A percentile compares a stretch with the other conserved stretches of the same genome.
Evolutionary conservation across 306 rosid species (phyloP).

Genomic region (Trifolium pratense): DNA sequence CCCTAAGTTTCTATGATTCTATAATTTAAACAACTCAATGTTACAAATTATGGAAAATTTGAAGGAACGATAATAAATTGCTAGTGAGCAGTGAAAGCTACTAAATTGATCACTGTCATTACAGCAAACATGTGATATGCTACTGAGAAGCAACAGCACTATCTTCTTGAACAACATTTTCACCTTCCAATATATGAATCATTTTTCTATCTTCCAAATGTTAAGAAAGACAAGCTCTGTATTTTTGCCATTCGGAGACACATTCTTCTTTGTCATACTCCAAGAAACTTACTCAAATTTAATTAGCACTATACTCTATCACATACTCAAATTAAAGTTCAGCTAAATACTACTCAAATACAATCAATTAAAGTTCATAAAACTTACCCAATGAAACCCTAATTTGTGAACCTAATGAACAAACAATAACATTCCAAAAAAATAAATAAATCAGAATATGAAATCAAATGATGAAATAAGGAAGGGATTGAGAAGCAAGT

Average conservation of each 20-base stretch:
- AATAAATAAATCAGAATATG: no score
- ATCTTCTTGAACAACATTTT: slow-evolving; percentile 47
- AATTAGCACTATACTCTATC: no score
- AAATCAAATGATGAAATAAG: no score
- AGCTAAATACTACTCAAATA: no score
- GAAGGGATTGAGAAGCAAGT: no score
- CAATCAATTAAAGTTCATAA: no score
- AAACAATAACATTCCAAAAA: no score
- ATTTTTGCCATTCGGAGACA: slow-evolving; percentile 75
- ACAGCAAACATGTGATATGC: neutral
- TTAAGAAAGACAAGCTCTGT: slow-evolving; percentile 84
- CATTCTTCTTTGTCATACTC: slow-evolving; percentile 82
- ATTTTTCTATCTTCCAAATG: slow-evolving; percentile 72
- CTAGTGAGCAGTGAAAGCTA: neutral
- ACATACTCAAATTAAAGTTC: no score
- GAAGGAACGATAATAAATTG: neutral
- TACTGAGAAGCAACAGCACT: slow-evolving; percentile 40
- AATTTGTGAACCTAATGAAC: no score
- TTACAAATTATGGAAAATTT: neutral
- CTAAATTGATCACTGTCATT: neutral
- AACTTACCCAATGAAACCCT: no score
- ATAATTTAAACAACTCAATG: slow-evolving; percentile 14
- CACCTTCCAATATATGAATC: slow-evolving; percentile 77
- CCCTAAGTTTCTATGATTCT: slow-evolving; percentile 5
- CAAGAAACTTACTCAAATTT: no score